Base-by-base conservation (phyloP, 192 early-diverging fungal species). In the Coemansia biformis region DNA sequence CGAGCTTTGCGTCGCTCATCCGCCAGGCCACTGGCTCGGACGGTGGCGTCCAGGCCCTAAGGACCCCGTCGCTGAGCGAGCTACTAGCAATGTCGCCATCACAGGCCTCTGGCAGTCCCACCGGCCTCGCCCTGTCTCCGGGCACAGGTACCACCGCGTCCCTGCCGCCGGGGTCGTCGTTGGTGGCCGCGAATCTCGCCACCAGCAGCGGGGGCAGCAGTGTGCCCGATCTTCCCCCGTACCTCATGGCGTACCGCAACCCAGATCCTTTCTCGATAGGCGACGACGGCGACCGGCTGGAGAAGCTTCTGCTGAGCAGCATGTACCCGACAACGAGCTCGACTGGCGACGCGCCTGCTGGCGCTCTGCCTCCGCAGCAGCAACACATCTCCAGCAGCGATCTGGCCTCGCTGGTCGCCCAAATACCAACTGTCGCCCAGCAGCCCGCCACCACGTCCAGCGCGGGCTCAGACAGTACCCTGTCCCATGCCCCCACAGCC, bases 181-280 rank as follows among this genome's bases (percentile, higher is more conserved):
- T 34, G 32, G 41, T 48, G 8, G 29, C 26, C 8, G 24, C 23
- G 8, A 23, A 44, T 10, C 43, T 29, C 8, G 8, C 11, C 16
- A 1, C 32, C 16, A n/a, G 13, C 23, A 16, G 29, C n/a, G 43
- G 21, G 2, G 40, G 40, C 26, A 17, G 8, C 18, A 31, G 19
- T n/a, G 37, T 43, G 52, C 48, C 35, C 0, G 18, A 31, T n/a
- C 51, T 72, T 40, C 68, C 68, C 2, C 35, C 68, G 19, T 24
- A 45, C 6, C 52, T 72, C 5, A 72, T 72, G 68, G 68, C 68
- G n/a, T 72, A 72, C 57, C 68, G 68, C 57, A 72, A 72, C 30
- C 61, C 60, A 0, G 68, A 72, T 41, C 68, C 68, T 16, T 22
- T 64, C 14, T 12, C 26, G 33, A 36, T 31, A 7, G 49, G 46